Evolutionary conservation across 257 asterid genomes (phyloP), one percentile per base, ranked within the genome.

Genomic region (Solanum infundibuliforme): DNA sequence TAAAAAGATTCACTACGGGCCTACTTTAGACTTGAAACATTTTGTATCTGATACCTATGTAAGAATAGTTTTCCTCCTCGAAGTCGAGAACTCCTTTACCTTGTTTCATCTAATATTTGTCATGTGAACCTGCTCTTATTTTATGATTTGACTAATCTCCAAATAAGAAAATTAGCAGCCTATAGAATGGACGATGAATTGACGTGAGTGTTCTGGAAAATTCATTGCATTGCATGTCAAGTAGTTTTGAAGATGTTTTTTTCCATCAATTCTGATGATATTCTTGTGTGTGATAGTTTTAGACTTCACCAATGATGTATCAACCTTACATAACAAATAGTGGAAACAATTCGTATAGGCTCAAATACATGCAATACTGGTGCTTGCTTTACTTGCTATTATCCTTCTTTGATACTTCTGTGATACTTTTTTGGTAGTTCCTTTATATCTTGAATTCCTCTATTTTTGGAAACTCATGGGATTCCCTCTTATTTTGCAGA

Each of bases 11-110:
- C 88, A 90, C 35, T 97, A 94, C 89, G 93, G 90, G 85, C 94
- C 99, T 75, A 92, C 93, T 27, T 89, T 97, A 92, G 96, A 97
- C 93, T 92, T 97, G 90, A 95, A 95, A 72, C 95, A 97, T 83
- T 95, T 93, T 88, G 98, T 97, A 35, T 88, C 96, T 79, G 98
- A 97, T 77, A 93, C 98, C 83, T 90, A 93, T 87, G 99, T 97
- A 93, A 95, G 99, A 91, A 89, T 62, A 77, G 25, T 71, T 82
- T 82, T 82, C 71, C 86, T 31, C 21, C 5, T 39, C 27, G 86
- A 20, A 48, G 86, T 52, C 21, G 9, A 34, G 86, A 82, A 48
- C 86, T 48, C 43, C 31, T 29, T 82, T 82, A 9, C 43, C 71
- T 82, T 82, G 6, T 29, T 81, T 48, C 43, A 48, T 46, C 39